A percentile compares a stretch with the other conserved stretches of the same genome.
Conservation (phyloP, 257 asterid species). For the Pogostemon cablin region DNA sequence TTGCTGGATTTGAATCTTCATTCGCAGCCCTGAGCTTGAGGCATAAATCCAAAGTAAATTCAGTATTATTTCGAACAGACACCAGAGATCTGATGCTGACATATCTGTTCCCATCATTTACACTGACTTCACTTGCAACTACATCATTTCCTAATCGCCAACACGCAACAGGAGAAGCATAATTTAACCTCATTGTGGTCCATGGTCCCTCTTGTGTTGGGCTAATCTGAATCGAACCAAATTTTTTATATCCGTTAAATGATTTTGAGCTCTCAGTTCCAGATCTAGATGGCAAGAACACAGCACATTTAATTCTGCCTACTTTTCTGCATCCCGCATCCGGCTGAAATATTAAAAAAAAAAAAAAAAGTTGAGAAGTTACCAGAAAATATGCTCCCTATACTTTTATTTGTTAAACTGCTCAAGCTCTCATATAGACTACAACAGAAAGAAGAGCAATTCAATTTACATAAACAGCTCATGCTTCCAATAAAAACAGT, state of each 20-base stretch:
- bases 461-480: not conserved
- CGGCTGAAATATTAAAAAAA: constrained; percentile 48
- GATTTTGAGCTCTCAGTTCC: constrained; percentile 46
- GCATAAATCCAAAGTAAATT: constrained; percentile 64
- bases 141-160: constrained; percentile 77
- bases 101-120: constrained; percentile 70
- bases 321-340: constrained; percentile 34
- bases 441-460: constrained; percentile 18
- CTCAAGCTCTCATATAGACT: not conserved
- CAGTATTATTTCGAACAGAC: constrained; percentile 81
- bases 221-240: constrained; percentile 84
- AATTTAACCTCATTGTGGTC: constrained; percentile 82
- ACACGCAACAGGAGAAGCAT: constrained; percentile 94
- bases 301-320: constrained; percentile 77
- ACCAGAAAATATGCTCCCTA: constrained; percentile 7
- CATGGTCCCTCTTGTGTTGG: constrained; percentile 89
- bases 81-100: constrained; percentile 83
- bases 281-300: constrained; percentile 52
- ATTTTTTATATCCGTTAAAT: constrained; percentile 41
- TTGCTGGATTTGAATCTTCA: constrained; percentile 36
- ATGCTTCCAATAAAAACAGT: not conserved
- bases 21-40: constrained; percentile 55
- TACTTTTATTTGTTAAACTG: constrained; percentile 4
- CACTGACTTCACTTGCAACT: constrained; percentile 94
- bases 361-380: constrained; percentile 24